phyloP scores from a whole-genome alignment of 129 eudicot species.

The Pulicaria dysenterica region DNA sequence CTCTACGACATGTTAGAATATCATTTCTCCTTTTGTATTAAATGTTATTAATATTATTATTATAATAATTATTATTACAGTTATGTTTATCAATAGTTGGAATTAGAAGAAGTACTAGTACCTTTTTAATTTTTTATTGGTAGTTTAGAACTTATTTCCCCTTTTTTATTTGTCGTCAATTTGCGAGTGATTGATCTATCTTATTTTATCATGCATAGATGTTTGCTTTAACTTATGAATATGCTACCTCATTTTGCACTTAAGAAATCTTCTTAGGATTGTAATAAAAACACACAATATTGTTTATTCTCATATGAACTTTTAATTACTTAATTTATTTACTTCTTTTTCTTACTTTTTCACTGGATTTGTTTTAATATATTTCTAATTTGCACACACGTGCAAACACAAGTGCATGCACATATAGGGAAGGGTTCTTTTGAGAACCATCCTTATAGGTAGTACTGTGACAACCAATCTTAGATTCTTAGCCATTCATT shows the following conservation, averaged over 20 bases:
- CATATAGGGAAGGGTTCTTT: too few species aligned
- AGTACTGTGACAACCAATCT: too few species aligned
- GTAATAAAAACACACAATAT: constrained; percentile 1
- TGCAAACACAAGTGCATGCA: too few species aligned
- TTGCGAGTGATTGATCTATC: too few species aligned
- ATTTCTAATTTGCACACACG: background rate
- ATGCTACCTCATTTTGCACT: background rate
- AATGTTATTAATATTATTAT: too few species aligned
- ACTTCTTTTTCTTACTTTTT: background rate
- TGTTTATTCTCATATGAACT: background rate
- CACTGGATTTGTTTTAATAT: background rate
- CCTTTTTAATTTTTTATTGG: constrained; percentile 1
- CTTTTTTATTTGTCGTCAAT: background rate
- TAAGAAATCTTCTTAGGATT: background rate
- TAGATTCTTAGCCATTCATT: too few species aligned
- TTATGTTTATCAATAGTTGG: background rate
- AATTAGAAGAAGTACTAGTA: background rate
- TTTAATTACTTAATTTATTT: background rate
- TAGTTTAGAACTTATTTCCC: background rate
- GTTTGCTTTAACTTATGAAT: background rate
- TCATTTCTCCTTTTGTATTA: background rate
- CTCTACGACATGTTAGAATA: constrained; percentile 8
- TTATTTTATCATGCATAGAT: background rate
- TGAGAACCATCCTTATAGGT: too few species aligned
- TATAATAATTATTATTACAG: background rate